Conservation (phyloP, 805 yeast genomes). For the Ogataea glucozyma region DNA sequence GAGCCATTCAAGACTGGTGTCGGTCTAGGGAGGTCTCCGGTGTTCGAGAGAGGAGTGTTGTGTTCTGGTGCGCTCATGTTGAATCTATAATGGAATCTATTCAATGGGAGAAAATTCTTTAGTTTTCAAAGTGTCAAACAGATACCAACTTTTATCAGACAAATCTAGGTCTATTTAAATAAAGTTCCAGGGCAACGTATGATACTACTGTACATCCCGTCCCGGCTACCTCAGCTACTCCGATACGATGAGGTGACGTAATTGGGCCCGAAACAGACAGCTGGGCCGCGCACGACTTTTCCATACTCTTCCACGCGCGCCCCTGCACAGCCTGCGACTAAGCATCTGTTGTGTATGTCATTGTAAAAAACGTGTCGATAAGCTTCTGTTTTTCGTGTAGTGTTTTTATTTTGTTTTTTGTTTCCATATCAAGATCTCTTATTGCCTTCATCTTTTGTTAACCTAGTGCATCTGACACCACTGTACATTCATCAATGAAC, state of each 20-base stretch:
- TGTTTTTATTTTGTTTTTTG: not conserved
- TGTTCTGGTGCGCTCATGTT: constrained; percentile 5
- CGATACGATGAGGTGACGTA: constrained; percentile 12
- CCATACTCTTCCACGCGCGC: constrained; percentile 4
- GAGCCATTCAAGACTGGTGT: constrained; percentile 52
- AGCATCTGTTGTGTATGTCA: not conserved
- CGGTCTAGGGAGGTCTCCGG: constrained; percentile 49
- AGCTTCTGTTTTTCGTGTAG: not conserved
- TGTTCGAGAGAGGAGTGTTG: constrained; percentile 15
- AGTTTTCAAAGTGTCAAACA: no score
- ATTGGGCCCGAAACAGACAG: not conserved
- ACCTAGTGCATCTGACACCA: not conserved
- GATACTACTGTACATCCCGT: not conserved
- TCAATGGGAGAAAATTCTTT: no score
- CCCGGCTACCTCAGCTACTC: constrained; percentile 1
- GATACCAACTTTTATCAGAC: no score
- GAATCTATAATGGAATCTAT: not conserved
- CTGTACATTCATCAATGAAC: not conserved
- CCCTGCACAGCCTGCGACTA: constrained; percentile 1
- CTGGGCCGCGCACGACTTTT: constrained; percentile 1
- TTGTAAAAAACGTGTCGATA: not conserved
- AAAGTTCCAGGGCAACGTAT: not conserved
- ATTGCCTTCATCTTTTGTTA: not conserved
- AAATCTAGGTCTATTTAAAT: not conserved
- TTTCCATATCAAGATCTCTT: not conserved